Percentiles rank a stretch among this genome's conserved stretches.
These are phyloP conservation scores for Hydrangea macrophylla DNA, from an alignment of 148 eudicot genomes.

Conservation along the genomic window DNA sequence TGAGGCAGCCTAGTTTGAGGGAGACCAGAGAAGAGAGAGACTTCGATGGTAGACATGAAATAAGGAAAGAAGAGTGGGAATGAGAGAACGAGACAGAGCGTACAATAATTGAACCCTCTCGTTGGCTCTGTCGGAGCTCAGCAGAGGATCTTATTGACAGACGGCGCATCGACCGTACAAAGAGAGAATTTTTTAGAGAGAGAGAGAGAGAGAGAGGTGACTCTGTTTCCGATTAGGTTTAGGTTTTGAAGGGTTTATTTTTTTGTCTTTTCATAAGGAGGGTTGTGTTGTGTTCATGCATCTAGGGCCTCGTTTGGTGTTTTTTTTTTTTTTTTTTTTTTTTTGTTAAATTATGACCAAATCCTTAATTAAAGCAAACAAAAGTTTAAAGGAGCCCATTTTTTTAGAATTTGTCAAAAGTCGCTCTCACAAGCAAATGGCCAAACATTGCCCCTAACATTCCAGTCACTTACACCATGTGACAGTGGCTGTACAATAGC, in stretches of 20 bases:
- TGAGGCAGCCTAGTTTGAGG: slow-evolving; percentile 14
- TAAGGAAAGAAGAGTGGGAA: neutral
- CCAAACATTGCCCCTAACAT: no score
- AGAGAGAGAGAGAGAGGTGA: neutral
- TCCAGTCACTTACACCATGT: no score
- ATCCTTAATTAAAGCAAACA: no score
- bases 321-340: no score
- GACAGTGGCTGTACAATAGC: no score
- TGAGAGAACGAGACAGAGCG: neutral
- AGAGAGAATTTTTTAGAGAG: no score
- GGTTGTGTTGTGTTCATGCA: neutral
- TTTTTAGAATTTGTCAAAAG: no score
- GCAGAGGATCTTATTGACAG: neutral
- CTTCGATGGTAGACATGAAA: slow-evolving; percentile 26
- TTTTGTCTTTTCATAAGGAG: neutral
- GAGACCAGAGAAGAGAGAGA: slow-evolving; percentile 16
- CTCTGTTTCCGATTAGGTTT: neutral
- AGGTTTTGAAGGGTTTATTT: no score
- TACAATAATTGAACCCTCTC: neutral
- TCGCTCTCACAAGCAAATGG: no score
- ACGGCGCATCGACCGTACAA: neutral
- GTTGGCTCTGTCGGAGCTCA: neutral
- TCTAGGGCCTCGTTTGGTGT: neutral
- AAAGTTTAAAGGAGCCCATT: no score
- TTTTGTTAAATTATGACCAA: no score